Evolutionary conservation across 176 grass and related monocot species (phyloP), one percentile per base, ranked within the genome.

Genomic region (Typha latifolia): DNA sequence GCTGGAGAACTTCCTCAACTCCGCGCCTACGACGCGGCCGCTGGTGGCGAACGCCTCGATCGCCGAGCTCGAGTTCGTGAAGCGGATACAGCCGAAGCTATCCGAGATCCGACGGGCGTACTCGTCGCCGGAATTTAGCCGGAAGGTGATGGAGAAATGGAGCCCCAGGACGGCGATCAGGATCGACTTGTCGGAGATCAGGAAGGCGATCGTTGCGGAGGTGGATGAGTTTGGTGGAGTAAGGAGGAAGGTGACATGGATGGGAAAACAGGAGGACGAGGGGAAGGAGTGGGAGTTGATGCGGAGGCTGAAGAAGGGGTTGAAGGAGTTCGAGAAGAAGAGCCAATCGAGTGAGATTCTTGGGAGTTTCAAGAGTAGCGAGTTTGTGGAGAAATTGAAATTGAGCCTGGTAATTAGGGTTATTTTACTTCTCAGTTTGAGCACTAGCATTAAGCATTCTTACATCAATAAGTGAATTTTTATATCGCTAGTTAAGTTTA

Each of bases 371-470:
- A 82, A 51, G 64, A 79, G 80, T 75, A 61, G 37, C 71, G 80
- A 91, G 56, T 79, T 91, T 18, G 75, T 91, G 26, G 74, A 91
- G 51, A 96, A 91, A 80, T 55, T 91, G 31, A 96, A 86, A 73
- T 61, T 82, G 64, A 84, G 63, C 74, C 69, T 86, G 85, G 87
- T 96, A 87, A 70, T 71, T 71, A 37, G 18, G 1, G 49, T 16
- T 12, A 51, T 22, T 11, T 21, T 66, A n/a, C 43, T n/a, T 22
- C 22, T 51, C 5, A 32, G 66, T 66, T 48, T 50, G 14, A 18
- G 18, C 13, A 14, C 20, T 9, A 22, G 34, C 26, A 31, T 20
- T 62, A 48, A 62, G 7, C 20, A 3, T 71, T 12, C 76, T 78
- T 73, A 51, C 34, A 3, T 53, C 11, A 29, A 37, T 8, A 37